These are phyloP conservation scores for Neoascochyta sp. DNA, from an alignment of 2,329 filamentous ascomycete species.

Conservation along the genomic window DNA sequence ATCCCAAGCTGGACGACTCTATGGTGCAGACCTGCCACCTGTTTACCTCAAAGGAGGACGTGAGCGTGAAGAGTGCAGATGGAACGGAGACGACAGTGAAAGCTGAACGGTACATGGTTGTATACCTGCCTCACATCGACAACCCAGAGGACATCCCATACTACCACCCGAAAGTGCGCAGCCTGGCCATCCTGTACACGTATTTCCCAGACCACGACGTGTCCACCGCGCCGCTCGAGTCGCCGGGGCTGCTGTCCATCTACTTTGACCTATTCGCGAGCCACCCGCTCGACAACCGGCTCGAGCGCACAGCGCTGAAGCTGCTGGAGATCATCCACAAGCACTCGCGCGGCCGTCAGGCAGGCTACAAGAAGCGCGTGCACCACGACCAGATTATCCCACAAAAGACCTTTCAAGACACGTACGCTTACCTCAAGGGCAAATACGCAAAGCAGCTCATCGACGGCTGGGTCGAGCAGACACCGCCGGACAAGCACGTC, in stretches of 20 bases:
- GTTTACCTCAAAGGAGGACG: constrained; percentile 44
- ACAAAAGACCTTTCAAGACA: constrained; percentile 74
- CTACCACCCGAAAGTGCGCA: constrained; percentile 77
- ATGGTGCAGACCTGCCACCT: constrained; percentile 81
- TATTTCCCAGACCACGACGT: constrained; percentile 40
- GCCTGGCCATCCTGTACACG: constrained; percentile 72
- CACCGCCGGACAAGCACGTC: constrained; percentile 85
- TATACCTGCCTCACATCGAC: constrained; percentile 73
- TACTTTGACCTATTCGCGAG: constrained; percentile 49
- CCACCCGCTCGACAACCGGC: constrained; percentile 46
- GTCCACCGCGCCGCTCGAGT: constrained; percentile 17
- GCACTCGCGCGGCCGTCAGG: constrained; percentile 62
- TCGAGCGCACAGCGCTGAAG: constrained; percentile 65
- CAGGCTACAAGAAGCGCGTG: constrained; percentile 75
- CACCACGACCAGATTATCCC: constrained; percentile 79
- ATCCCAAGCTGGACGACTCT: constrained; percentile 68
- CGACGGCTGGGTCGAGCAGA: constrained; percentile 76
- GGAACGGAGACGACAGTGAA: constrained; percentile 26
- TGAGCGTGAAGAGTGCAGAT: constrained; percentile 9
- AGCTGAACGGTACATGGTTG: constrained; percentile 54
- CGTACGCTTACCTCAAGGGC: constrained; percentile 74
- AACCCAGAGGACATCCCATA: constrained; percentile 67
- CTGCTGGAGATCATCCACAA: constrained; percentile 68
- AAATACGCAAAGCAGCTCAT: constrained; percentile 72
- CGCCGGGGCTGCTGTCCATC: constrained; percentile 46